Evolutionary conservation across 2,329 filamentous ascomycete species (phyloP), one percentile per base, ranked within the genome.

Genomic region (Ophiostoma angusticollis): DNA sequence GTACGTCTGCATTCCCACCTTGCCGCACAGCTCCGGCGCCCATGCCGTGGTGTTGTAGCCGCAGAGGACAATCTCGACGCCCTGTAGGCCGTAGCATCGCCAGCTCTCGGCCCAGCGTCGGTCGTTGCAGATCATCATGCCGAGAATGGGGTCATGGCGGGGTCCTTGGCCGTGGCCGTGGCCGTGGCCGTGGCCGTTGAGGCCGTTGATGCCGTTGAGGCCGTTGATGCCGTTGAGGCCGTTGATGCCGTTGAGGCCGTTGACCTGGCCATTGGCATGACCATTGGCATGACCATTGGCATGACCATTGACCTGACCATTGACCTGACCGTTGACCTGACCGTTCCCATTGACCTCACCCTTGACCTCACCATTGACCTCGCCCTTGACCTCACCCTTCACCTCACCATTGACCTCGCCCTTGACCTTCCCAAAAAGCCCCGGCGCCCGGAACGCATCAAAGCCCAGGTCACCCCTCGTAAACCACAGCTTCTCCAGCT

Each of bases 91-190:
- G 46, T 68, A 65, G 16, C 57, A 55, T 18, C 67, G 50, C 66
- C 67, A 71, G 0, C 58, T 61, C 46, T 70, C 67, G 1, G 64
- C 57, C 67, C 67, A 70, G 8, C 67, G 56, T 4, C 65, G 53
- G 48, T 69, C 66, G 45, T 70, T 70, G 51, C 67, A 70, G 40
- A 70, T 67, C 50, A 70, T 54, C 63, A 68, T 67, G 19, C 49
- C 68, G 58, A 71, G 38, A 32, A 72, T 68, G 1, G 67, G 62
- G 47, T 72, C 68, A 11, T n/a, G 9, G 25, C 12, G 25, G 25
- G 25, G 7, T 8, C 8, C 8, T 5, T 28, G 5, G 25, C 9
- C 25, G 13, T 28, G 25, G 25, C 25, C 25, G 25, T 28, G 6
- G 23, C 23, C 11, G 23, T 11, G 6, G 1, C 65, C 64, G 41